Evolutionary conservation across 768 basidiomycete genomes (phyloP).

Genomic region (Termitomyces eurrhizus): DNA sequence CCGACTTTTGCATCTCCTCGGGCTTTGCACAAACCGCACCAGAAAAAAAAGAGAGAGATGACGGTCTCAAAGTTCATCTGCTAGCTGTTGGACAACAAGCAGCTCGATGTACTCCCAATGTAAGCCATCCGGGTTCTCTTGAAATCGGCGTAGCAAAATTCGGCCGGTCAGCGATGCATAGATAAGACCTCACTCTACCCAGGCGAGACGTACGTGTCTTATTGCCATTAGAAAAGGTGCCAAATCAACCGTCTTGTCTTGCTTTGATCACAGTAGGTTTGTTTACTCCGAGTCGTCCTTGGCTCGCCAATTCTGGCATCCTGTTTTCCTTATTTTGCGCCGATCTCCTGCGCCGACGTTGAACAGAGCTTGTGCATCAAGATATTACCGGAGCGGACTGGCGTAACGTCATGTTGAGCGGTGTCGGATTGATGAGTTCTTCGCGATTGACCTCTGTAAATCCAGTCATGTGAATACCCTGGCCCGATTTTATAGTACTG

Average conservation of each 20-base stretch:
- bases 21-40: constrained; percentile 17
- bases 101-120: constrained; percentile 37
- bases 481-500: constrained; percentile 12
- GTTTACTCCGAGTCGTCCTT: constrained; percentile 9
- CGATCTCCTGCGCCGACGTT: constrained; percentile 10
- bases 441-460: constrained; percentile 11
- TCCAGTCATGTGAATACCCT: constrained; percentile 17
- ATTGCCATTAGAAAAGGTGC: constrained; percentile 27
- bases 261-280: constrained; percentile 19
- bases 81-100: constrained; percentile 37
- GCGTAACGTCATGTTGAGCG: constrained; percentile 1
- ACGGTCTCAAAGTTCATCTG: constrained; percentile 28
- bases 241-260: constrained; percentile 22
- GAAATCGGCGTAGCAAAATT: constrained; percentile 21
- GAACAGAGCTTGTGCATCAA: not conserved
- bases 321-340: constrained; percentile 26
- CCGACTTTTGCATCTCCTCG: constrained; percentile 30
- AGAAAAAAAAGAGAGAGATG: constrained; percentile 19
- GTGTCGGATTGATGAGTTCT: constrained; percentile 1
- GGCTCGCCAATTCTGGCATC: constrained; percentile 26
- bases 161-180: constrained; percentile 41
- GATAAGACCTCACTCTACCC: constrained; percentile 40
- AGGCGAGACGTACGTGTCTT: constrained; percentile 24
- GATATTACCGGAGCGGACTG: not conserved
- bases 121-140: constrained; percentile 16